Evolutionary conservation across 495 filamentous ascomycete species (phyloP), one percentile per base, ranked within the genome.

Genomic region (Pyrenula massariospora): DNA sequence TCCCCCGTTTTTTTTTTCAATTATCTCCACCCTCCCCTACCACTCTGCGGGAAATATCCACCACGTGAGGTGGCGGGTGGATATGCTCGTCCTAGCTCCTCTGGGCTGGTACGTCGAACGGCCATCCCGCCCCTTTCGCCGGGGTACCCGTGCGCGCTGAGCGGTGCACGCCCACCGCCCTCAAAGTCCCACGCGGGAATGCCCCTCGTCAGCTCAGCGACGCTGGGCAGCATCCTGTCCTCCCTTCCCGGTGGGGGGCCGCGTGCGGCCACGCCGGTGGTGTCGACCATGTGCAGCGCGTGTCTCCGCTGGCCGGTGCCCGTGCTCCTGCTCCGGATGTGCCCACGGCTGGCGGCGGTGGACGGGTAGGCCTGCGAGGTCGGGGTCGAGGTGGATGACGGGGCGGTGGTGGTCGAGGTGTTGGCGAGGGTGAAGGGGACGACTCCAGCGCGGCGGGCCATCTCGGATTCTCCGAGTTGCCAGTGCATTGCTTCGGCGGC

Each of bases 401-500:
- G 49, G 19, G 57, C 23, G 2, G 56, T 20, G 3, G 57, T 49
- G 55, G 82, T 72, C 22, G 79, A 73, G 52, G 78, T 71, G 53
- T 74, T 80, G 31, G 84, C 85, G 48, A 87, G 73, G 24, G 84
- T 81, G 65, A 92, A 94, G 2, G 88, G 88, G 47, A 87, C 80
- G 25, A 87, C 86, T 19, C 89, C 88, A n/a, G 89, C 89, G 56
- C 89, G 85, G 56, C 85, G 79, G 25, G 89, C 89, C 87, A 98
- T 96, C 57, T 96, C 93, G 61, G 80, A 74, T 67, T 95, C 91
- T 54, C 93, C 93, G 20, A 98, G 70, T 63, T 94, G 87, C 93
- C 93, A 98, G 70, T 98, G 93, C 91, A 96, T 96, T 15, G 88
- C 89, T 71, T 98, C 93, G 25, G 88, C 92, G 5, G 93, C 88